phyloP scores from a whole-genome alignment of 2,329 filamentous ascomycete species.

The Cyanodermella asteris region DNA sequence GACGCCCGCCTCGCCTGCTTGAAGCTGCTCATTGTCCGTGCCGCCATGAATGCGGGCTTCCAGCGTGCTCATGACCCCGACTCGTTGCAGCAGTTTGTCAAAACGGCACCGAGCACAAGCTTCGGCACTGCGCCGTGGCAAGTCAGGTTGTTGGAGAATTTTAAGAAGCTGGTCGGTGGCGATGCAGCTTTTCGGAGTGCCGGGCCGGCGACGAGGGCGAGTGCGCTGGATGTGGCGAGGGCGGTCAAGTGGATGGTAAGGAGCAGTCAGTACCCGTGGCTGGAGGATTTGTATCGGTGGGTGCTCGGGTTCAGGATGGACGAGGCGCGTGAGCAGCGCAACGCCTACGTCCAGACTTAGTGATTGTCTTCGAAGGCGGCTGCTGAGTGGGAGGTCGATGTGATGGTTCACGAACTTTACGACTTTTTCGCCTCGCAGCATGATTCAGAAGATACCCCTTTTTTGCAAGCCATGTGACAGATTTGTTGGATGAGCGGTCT shows the following conservation, averaged over 20 bases:
- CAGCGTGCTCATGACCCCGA: slow-evolving; percentile 27
- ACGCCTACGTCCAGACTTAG: too few relatives aligned
- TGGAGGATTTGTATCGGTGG: slow-evolving; percentile 60
- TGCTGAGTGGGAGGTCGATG: too few relatives aligned
- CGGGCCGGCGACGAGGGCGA: slow-evolving; percentile 14
- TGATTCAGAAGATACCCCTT: too few relatives aligned
- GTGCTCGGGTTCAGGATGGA: slow-evolving; percentile 73
- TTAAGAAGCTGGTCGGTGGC: slow-evolving; percentile 55
- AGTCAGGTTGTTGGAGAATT: slow-evolving; percentile 48
- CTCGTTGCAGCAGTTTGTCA: slow-evolving; percentile 35
- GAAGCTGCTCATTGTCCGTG: slow-evolving; percentile 61
- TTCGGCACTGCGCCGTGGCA: slow-evolving; percentile 59
- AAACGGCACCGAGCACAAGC: slow-evolving; percentile 49
- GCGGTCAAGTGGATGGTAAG: slow-evolving; percentile 57
- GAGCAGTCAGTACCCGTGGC: slow-evolving; percentile 52
- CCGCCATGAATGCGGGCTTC: slow-evolving; percentile 69
- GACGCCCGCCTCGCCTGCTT: slow-evolving; percentile 58
- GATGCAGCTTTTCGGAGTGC: slow-evolving; percentile 42
- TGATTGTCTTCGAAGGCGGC: too few relatives aligned
- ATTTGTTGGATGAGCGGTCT: too few relatives aligned
- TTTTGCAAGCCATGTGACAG: too few relatives aligned
- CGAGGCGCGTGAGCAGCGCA: too few relatives aligned
- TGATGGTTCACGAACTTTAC: too few relatives aligned
- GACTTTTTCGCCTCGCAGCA: too few relatives aligned
- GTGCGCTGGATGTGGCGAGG: slow-evolving; percentile 54